Evolutionary conservation across 2,329 filamentous ascomycete species (phyloP).

Genomic region (Fusarium dimerum): DNA sequence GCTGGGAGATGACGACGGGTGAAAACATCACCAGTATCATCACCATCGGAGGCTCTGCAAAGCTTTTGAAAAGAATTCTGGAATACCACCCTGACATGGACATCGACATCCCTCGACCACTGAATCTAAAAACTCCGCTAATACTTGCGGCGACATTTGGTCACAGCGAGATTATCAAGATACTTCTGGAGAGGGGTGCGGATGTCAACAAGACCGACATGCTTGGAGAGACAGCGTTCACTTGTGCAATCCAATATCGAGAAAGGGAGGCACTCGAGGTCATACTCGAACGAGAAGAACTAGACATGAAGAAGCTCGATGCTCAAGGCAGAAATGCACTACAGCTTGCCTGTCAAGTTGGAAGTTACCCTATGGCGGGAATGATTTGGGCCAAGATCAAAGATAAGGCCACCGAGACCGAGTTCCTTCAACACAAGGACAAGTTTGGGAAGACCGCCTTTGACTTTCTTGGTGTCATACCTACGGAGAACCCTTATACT

Average conservation of each 20-base stretch:
- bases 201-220: conserved; percentile 9
- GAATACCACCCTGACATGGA: conserved; percentile 15
- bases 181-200: conserved; percentile 15
- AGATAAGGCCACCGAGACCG: conserved; percentile 1
- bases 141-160: conserved; percentile 10
- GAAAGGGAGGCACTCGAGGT: conserved; percentile 2
- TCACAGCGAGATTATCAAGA: conserved; percentile 1
- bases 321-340: conserved; percentile 9
- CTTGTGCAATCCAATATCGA: conserved; percentile 12
- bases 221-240: conserved; percentile 6
- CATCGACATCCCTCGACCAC: conserved; percentile 4
- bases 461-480: conserved; percentile 3
- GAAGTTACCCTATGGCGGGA: conserved; percentile 5
- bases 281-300: conserved; percentile 8
- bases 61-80: conserved; percentile 13
- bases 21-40: conserved; percentile 14
- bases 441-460: conserved; percentile 15
- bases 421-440: conserved; percentile 11
- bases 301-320: conserved; percentile 15
- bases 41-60: conserved; percentile 10
- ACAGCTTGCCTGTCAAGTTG: conserved; percentile 12
- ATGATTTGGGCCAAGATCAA: conserved; percentile 11
- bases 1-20: conserved; percentile 5
- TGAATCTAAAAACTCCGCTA: conserved; percentile 11
- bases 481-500: not conserved